phyloP scores from a whole-genome alignment of 257 asterid genomes.

The Capsicum baccatum region DNA sequence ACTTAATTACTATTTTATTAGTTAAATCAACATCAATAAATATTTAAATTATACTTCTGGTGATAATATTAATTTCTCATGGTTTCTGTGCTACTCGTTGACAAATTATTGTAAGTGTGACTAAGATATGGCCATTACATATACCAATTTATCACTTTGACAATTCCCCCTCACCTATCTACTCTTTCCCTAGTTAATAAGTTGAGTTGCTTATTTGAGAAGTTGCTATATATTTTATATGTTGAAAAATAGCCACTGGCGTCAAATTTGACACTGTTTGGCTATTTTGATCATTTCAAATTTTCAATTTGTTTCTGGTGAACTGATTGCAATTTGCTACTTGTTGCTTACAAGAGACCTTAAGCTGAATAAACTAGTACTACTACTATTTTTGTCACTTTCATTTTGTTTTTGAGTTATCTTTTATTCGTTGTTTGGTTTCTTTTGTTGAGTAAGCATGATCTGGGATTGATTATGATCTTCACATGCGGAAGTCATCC shows the following conservation, averaged over 20 bases:
- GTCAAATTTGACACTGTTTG: background rate
- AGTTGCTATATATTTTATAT: background rate
- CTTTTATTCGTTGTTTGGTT: background rate
- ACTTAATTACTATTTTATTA: too few species aligned
- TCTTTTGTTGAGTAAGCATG: background rate
- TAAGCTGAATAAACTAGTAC: background rate
- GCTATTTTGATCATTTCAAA: background rate
- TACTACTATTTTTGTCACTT: background rate
- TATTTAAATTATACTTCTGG: too few species aligned
- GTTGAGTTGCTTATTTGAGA: slow-evolving; percentile 1
- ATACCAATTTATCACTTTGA: too few species aligned
- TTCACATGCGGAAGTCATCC: background rate
- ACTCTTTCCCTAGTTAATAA: background rate
- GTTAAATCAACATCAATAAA: too few species aligned
- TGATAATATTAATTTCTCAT: too few species aligned
- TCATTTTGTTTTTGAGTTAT: background rate
- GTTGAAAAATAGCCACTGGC: background rate
- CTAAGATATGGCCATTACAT: too few species aligned
- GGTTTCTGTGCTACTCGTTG: too few species aligned
- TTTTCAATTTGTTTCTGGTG: too few species aligned
- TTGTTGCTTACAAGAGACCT: too few species aligned
- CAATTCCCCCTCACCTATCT: background rate
- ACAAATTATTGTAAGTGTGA: too few species aligned
- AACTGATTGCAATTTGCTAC: too few species aligned
- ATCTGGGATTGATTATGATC: background rate